Conservation (phyloP, 2,329 filamentous ascomycete species). For the Geoglossum cookeanum region DNA sequence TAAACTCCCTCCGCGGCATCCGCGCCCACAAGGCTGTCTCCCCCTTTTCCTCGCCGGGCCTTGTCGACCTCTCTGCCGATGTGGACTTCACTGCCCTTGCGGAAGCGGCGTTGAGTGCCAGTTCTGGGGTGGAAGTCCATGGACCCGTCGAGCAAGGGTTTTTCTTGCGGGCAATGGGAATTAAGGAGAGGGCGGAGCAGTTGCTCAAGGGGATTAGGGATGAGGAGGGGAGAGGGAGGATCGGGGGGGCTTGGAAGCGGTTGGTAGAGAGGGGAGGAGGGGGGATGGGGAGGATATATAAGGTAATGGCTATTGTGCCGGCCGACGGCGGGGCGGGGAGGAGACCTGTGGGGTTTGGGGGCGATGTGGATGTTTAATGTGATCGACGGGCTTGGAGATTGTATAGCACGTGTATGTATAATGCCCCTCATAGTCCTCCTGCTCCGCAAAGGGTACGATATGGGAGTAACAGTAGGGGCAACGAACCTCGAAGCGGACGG, state of each 20-base stretch:
- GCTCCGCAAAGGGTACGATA: too few relatives aligned
- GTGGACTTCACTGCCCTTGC: conserved; percentile 83
- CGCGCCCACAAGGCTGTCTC: conserved; percentile 55
- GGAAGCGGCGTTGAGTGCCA: conserved; percentile 58
- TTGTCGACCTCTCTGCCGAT: conserved; percentile 77
- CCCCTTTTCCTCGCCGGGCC: conserved; percentile 60
- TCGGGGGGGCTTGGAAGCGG: conserved; percentile 60
- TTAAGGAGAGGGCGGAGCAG: conserved; percentile 54
- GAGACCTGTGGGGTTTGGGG: conserved; percentile 81
- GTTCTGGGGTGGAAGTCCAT: conserved; percentile 71
- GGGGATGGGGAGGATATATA: conserved; percentile 91
- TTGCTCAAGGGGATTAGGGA: conserved; percentile 32
- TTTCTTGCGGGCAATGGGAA: conserved; percentile 68
- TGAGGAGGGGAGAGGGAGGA: conserved; percentile 34
- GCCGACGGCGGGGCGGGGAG: conserved; percentile 48
- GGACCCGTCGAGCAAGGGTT: conserved; percentile 72
- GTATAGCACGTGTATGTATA: too few relatives aligned
- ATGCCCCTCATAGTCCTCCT: too few relatives aligned
- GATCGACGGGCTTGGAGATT: too few relatives aligned
- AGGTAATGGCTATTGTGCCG: conserved; percentile 77
- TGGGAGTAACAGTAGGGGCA: too few relatives aligned
- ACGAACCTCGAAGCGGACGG: too few relatives aligned
- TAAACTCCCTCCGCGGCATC: conserved; percentile 84
- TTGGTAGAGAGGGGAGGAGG: conserved; percentile 64
- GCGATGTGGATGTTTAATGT: conserved; percentile 22